Evolutionary conservation across 169 alveolate genomes (phyloP).

Genomic region (Cryptosporidium ubiquitum): DNA sequence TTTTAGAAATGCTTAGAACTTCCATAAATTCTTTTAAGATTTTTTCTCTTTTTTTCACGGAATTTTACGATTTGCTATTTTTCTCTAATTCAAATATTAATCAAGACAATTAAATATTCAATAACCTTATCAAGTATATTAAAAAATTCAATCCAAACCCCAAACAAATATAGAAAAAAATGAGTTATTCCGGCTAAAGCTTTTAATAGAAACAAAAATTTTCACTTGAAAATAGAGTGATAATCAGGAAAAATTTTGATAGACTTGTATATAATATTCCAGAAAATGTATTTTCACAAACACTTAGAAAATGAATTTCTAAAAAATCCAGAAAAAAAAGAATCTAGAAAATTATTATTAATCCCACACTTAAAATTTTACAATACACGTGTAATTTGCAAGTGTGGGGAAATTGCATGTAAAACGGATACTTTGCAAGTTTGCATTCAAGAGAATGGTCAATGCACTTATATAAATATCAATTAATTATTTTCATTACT

Average conservation of each 20-base stretch:
- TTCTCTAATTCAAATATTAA: not conserved
- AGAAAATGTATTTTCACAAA: not conserved
- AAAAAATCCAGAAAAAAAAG: not conserved
- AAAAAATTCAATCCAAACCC: not conserved
- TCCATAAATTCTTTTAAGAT: not conserved
- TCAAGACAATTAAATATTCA: not conserved
- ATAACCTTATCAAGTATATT: not conserved
- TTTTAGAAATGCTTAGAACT: not conserved
- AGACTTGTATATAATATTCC: not conserved
- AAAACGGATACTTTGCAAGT: not conserved
- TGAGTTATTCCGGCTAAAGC: not conserved
- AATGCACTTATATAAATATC: not conserved
- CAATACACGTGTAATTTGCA: not conserved
- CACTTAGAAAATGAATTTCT: not conserved
- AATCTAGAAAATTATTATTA: not conserved
- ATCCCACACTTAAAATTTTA: slow-evolving; percentile 2
- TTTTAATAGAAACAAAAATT: not conserved
- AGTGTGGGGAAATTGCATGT: slow-evolving; percentile 17
- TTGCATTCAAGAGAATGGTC: not conserved
- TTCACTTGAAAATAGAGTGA: not conserved
- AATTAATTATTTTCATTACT: not conserved
- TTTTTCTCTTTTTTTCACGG: not conserved
- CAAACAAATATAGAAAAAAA: not conserved
- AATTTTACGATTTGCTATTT: not conserved
- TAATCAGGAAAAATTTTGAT: not conserved